Conservation (phyloP, 805 yeast species). For the Schwanniomyces polymorphus region DNA sequence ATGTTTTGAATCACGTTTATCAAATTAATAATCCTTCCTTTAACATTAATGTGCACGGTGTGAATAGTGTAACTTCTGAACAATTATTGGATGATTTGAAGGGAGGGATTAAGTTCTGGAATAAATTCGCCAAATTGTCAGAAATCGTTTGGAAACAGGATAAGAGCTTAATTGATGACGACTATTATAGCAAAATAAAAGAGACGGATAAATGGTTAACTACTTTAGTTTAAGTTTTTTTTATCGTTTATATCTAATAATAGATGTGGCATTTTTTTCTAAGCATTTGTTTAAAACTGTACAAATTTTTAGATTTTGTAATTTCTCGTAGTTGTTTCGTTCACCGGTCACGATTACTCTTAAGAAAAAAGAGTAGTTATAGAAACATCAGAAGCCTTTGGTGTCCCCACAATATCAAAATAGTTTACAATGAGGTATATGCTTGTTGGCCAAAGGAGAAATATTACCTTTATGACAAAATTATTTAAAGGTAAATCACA, state of each 20-base stretch:
- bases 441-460: background rate
- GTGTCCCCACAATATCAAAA: background rate
- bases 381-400: background rate
- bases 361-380: background rate
- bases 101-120: slow-evolving; percentile 36
- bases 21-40: slow-evolving; percentile 38
- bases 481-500: background rate
- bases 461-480: background rate
- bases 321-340: background rate
- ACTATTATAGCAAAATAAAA: slow-evolving; percentile 18
- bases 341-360: background rate
- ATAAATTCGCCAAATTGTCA: slow-evolving; percentile 25
- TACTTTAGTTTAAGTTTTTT: slow-evolving; percentile 15
- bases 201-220: slow-evolving; percentile 33
- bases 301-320: too few relatives aligned
- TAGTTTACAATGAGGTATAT: background rate
- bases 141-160: slow-evolving; percentile 26
- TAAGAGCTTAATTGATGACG: slow-evolving; percentile 21
- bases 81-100: slow-evolving; percentile 32
- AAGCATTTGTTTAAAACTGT: background rate
- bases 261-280: background rate
- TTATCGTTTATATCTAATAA: background rate
- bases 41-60: slow-evolving; percentile 42
- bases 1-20: slow-evolving; percentile 34
- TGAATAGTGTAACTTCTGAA: slow-evolving; percentile 34